These are phyloP conservation scores for Pistacia vera DNA, from an alignment of 345 rosid genomes.

Conservation along the genomic window DNA sequence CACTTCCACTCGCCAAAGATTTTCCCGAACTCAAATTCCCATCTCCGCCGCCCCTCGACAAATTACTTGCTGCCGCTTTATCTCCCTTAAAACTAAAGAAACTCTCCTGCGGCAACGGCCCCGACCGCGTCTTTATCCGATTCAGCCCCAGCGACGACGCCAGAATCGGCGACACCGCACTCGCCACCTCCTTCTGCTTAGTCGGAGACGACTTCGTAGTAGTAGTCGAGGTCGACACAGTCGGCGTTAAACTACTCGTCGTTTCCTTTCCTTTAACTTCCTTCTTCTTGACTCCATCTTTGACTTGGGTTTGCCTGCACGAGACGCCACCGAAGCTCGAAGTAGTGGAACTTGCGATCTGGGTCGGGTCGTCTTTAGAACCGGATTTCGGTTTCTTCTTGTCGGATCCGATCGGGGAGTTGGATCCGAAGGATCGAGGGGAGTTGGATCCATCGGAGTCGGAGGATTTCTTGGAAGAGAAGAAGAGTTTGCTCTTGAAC, in stretches of 20 bases:
- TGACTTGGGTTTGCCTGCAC: constrained; percentile 54
- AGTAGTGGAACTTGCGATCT: constrained; percentile 25
- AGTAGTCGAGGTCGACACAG: constrained; percentile 28
- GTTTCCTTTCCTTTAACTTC: constrained; percentile 54
- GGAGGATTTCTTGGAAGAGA: constrained; percentile 90
- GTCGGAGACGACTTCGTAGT: constrained; percentile 15
- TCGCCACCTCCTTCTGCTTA: constrained; percentile 44
- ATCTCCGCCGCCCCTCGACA: constrained; percentile 65
- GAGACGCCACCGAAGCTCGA: constrained; percentile 30
- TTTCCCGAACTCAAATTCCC: constrained; percentile 35
- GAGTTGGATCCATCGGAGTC: constrained; percentile 89
- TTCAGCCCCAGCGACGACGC: constrained; percentile 95
- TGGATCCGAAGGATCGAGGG: constrained; percentile 84
- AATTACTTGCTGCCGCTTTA: constrained; percentile 64
- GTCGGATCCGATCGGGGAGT: constrained; percentile 88
- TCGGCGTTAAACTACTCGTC: neutral
- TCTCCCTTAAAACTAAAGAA: constrained; percentile 69
- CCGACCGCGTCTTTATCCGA: constrained; percentile 93
- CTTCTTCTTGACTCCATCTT: constrained; percentile 65
- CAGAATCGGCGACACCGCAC: constrained; percentile 76
- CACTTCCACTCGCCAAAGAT: constrained; percentile 30
- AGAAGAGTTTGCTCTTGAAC: constrained; percentile 93
- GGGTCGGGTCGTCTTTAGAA: constrained; percentile 48
- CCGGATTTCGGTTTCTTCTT: constrained; percentile 78
- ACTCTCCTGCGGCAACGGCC: constrained; percentile 92